Base-by-base conservation (phyloP, 306 rosid genomes). In the Clitoria ternatea region DNA sequence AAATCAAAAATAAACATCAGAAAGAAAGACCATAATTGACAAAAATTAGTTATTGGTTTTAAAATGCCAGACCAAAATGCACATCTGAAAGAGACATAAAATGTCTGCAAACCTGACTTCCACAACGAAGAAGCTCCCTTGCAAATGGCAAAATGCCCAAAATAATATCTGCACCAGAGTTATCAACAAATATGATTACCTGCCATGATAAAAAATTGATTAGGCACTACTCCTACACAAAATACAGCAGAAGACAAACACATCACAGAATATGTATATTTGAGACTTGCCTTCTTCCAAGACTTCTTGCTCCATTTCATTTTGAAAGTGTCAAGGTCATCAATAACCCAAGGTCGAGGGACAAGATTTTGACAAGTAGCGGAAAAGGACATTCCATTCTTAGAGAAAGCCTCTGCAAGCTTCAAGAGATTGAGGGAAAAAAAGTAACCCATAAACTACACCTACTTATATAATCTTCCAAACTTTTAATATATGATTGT, bases 101-200 rank as follows among this genome's bases (percentile, higher is more conserved):
- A 73, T 66, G 74, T 26, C 26, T 9, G 55, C 80, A 84, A 75
- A 94, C 97, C 96, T 87, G 89, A 63, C 85, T 87, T 48, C 97
- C 98, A 2, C 75, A 92, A 30, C 78, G 84, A 67, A 94, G 95
- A 66, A 94, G 88, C 88, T 94, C 98, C 83, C 97, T 90, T 65
- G 94, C 97, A 83, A 94, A 94, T 54, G 98, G 98, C 49, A 94
- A 75, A 73, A 94, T 90, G 36, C 98, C 98, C 83, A 94, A 85
- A 78, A 94, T 84, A 23, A 94, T 79, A 83, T 94, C 98, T 6
- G 97, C 98, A 74, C 98, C 98, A 37, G 98, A 94, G 83, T 94
- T 94, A 80, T 90, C 98, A 40, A 94, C 97, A 89, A 94, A 94
- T 74, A 94, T 94, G 80, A 94, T 74, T 70, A 79, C 97, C 98